Evolutionary conservation across 73 alveolate species (phyloP).

Genomic region (Diophrys sp.): DNA sequence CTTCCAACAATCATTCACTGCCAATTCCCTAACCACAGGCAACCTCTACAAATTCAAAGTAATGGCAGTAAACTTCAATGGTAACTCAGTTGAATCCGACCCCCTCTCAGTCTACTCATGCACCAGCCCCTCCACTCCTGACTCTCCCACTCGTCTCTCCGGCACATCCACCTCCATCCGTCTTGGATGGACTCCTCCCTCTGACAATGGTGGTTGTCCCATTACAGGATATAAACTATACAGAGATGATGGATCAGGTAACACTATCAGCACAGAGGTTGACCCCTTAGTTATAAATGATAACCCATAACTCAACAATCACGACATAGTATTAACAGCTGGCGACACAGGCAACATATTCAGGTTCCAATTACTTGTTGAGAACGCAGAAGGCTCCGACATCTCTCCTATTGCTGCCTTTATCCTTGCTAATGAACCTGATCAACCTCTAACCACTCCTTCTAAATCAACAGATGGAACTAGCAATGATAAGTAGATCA

Average conservation of each 20-base stretch:
- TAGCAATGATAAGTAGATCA: constrained; percentile 7
- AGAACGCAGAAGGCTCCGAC: constrained; percentile 30
- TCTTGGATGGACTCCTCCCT: constrained; percentile 60
- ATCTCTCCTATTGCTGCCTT: constrained; percentile 21
- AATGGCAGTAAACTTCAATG: constrained; percentile 55
- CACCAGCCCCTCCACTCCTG: no score
- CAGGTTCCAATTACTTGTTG: constrained; percentile 34
- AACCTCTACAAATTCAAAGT: constrained; percentile 45
- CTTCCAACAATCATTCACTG: constrained; percentile 35
- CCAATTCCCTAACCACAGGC: constrained; percentile 34
- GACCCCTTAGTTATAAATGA: constrained; percentile 6
- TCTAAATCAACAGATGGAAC: not conserved
- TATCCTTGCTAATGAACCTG: constrained; percentile 31
- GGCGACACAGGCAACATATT: constrained; percentile 29
- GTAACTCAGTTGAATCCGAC: constrained; percentile 28
- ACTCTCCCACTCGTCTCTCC: no score
- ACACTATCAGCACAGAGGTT: not conserved
- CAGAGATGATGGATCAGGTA: constrained; percentile 51
- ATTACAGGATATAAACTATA: constrained; percentile 55
- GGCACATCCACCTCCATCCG: constrained; percentile 19
- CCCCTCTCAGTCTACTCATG: constrained; percentile 14
- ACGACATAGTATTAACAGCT: constrained; percentile 14
- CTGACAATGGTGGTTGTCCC: constrained; percentile 64
- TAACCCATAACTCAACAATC: no score
- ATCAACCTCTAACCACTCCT: constrained; percentile 27